Evolutionary conservation across 306 rosid species (phyloP).

Genomic region (Cucumis hystrix): DNA sequence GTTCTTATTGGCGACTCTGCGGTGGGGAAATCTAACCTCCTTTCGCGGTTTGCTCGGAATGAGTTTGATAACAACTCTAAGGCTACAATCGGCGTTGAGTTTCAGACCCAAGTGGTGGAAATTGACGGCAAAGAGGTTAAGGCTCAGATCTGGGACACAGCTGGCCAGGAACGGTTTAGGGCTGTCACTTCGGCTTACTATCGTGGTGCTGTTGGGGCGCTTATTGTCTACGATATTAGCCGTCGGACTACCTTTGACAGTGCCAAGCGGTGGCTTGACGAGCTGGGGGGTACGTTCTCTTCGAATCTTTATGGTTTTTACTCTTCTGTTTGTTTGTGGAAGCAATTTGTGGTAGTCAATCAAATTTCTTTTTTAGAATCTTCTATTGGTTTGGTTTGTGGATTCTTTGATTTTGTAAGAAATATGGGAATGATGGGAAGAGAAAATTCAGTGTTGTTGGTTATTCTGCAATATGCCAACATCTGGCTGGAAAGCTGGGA

Average conservation of each 20-base stretch:
- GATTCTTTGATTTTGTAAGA: neutral
- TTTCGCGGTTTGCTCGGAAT: conserved; percentile 68
- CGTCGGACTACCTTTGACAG: conserved; percentile 47
- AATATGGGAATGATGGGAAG: neutral
- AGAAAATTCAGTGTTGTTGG: neutral
- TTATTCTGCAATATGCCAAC: neutral
- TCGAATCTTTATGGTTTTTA: neutral
- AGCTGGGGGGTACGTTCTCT: conserved; percentile 43
- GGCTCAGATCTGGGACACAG: conserved; percentile 99
- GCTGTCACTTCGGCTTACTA: conserved; percentile 94
- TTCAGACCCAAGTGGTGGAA: conserved; percentile 67
- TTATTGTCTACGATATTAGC: conserved; percentile 68
- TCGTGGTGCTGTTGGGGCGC: conserved; percentile 88
- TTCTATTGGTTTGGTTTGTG: neutral
- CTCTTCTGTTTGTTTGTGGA: neutral
- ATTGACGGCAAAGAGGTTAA: conserved; percentile 76
- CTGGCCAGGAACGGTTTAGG: conserved; percentile 82
- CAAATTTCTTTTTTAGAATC: neutral
- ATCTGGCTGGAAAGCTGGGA: neutral
- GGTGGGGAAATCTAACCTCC: conserved; percentile 78
- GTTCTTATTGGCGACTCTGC: conserved; percentile 89
- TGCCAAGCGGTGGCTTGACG: conserved; percentile 76
- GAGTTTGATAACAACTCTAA: conserved; percentile 70
- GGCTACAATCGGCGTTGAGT: conserved; percentile 88
- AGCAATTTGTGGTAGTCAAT: neutral